Base-by-base conservation (phyloP, 768 basidiomycete species). In the Mycena venus region DNA sequence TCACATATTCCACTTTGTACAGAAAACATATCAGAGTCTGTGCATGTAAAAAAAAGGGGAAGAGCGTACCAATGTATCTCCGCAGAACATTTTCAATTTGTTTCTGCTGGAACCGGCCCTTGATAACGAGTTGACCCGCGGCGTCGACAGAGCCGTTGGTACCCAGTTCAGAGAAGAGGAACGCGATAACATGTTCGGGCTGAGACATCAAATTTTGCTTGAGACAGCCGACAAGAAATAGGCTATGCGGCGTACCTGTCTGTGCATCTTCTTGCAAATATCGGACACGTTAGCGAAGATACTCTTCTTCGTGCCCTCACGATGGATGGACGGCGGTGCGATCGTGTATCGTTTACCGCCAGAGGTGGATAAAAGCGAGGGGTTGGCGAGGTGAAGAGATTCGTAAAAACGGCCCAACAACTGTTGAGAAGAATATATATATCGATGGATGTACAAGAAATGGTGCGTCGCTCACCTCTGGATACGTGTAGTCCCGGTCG, bases 261-360 rank as follows among this genome's bases (percentile, higher is more conserved):
- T 90, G 86, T 98, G 98, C 98, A 99, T 99, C 81, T 95, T 93
- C 85, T 94, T 96, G 90, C 98, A 99, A 76, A 99, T 99, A 81
- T 99, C 98, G 74, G 93, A 92, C 70, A 99, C 90, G 84, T 99
- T 99, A 77, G 97, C 95, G 77, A 99, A 99, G 76, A 99, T 95
- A 53, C 96, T 93, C 85, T 97, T 97, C 86, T 99, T 99, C 87
- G 97, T 97, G 75, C 95, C 98, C 89, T 99, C 98, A 79, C 96
- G 90, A 82, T 94, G 92, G 62, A 99, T 93, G 74, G 95, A 94
- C 19, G 98, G 98, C 17, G 98, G 98, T 1, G 96, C 96, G 78
- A 99, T 98, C 23, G 96, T 99, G 87, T 99, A 98, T 27, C 97
- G 94, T 87, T 97, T 99, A 82, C 94, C 94, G 44, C 93, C 88